phyloP scores from a whole-genome alignment of 1,139 yeast genomes.

The Meyerozyma guilliermondii region DNA sequence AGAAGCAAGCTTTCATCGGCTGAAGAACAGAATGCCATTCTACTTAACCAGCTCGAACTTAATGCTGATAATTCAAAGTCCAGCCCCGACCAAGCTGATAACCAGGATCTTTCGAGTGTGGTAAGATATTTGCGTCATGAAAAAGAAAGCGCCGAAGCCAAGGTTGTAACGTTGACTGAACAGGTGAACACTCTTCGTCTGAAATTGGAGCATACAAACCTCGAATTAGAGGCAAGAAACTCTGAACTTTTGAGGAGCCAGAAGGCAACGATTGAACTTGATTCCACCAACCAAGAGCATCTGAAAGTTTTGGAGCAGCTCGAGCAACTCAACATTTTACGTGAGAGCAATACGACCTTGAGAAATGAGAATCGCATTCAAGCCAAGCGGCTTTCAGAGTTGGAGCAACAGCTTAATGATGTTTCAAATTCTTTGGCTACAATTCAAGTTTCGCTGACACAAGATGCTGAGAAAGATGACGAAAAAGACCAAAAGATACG shows the following conservation, averaged over 20 bases:
- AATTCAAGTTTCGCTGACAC: conserved; percentile 5
- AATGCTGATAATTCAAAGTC: conserved; percentile 4
- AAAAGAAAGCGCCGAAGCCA: conserved; percentile 66
- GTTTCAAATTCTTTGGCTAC: conserved; percentile 2
- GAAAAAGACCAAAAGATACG: conserved; percentile 28
- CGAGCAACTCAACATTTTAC: conserved; percentile 62
- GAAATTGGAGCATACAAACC: conserved; percentile 30
- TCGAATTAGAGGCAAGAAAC: conserved; percentile 42
- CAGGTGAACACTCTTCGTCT: conserved; percentile 47
- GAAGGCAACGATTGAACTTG: conserved; percentile 31
- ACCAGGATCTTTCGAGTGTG: conserved; percentile 45
- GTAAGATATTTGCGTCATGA: conserved; percentile 66
- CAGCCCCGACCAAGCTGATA: conserved; percentile 1
- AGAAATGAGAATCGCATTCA: conserved; percentile 45
- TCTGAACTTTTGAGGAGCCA: conserved; percentile 37
- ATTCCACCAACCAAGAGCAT: conserved; percentile 42
- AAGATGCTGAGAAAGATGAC: conserved; percentile 21
- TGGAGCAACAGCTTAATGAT: conserved; percentile 17
- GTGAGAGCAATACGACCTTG: conserved; percentile 69
- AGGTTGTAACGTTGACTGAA: conserved; percentile 43
- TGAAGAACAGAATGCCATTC: conserved; percentile 58
- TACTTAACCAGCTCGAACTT: conserved; percentile 66
- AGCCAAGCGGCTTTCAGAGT: conserved; percentile 17
- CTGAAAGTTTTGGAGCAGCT: conserved; percentile 55
- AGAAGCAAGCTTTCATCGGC: conserved; percentile 50